Conservation (phyloP, 208 protist genomes). For the Crithidia sp. region DNA sequence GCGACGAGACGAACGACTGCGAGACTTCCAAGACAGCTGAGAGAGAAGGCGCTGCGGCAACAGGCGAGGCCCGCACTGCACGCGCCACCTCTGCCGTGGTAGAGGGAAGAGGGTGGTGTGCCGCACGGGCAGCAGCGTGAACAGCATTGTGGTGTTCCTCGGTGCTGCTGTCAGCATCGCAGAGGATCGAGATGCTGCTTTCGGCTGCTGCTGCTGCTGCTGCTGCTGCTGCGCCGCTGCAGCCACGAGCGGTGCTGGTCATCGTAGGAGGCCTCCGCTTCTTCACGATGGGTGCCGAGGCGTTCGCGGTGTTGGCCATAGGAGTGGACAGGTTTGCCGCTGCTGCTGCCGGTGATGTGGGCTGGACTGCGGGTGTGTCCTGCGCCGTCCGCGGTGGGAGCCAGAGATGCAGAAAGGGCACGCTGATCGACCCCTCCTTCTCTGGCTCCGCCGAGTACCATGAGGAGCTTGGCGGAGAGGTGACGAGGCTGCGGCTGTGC, state of each 20-base stretch:
- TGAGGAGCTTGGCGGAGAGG: background rate
- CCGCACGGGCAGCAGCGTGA: too few relatives aligned
- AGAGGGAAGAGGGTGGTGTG: too few relatives aligned
- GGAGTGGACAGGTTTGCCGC: background rate
- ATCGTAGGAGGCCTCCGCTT: too few relatives aligned
- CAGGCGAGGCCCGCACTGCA: too few relatives aligned
- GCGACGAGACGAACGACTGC: too few relatives aligned
- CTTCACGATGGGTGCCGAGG: too few relatives aligned
- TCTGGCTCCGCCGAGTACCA: background rate
- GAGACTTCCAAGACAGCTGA: too few relatives aligned
- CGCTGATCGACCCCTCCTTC: background rate
- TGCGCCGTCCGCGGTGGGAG: conserved; percentile 1
- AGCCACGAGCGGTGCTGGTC: background rate
- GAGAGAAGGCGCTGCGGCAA: too few relatives aligned
- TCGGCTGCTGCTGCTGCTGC: conserved; percentile 1
- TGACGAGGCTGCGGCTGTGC: background rate
- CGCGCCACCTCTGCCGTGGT: too few relatives aligned
- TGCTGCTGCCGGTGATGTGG: background rate
- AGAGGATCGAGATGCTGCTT: background rate
- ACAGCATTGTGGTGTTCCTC: background rate
- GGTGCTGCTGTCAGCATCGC: background rate
- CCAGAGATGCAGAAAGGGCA: conserved; percentile 10
- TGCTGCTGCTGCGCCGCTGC: background rate
- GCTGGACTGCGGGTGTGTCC: background rate
- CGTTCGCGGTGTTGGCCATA: too few relatives aligned